Evolutionary conservation across 768 basidiomycete genomes (phyloP), one percentile per base, ranked within the genome.

Genomic region (Phylloporus rhodoxanthus): DNA sequence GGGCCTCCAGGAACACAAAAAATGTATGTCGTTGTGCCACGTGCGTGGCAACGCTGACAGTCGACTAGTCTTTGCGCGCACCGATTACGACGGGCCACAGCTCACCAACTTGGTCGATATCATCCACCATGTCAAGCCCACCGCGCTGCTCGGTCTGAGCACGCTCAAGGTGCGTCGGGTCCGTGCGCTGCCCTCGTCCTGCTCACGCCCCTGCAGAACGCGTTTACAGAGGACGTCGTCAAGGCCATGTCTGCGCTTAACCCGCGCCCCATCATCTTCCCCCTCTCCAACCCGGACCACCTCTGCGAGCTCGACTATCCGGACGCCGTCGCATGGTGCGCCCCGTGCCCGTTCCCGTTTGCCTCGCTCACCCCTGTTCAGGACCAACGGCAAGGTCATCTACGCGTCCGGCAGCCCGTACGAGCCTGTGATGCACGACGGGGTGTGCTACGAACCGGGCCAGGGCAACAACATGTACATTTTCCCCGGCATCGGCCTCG

Each of bases 391-490:
- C 10, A 65, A 69, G 17, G 79, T 81, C 25, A 77, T 89, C 50
- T 90, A 84, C 56, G 87, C 87, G 0, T 81, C 81, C 11, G 87
- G 87, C 4, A 80, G 78, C 42, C 87, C 87, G 0, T 90, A 87
- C 71, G 68, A 74, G 15, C 63, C 76, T 3, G 66, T 81, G 39
- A 71, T 72, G 42, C 75, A 68, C 59, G 64, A 75, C 29, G 78
- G 77, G 21, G 75, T 70, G 39, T 52, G 57, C 0, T 70, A 78
- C 53, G 80, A 83, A 53, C 79, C 87, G 1, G 85, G 83, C 0
- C 87, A 90, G 64, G 85, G 86, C 9, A 90, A 90, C 67, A 90
- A 88, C 68, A 84, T 87, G 82, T 82, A 82, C 65, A 80, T 81
- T 57, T 81, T 80, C 67, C 77, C 76, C 15, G 75, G 76, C 15